phyloP scores from a whole-genome alignment of 257 asterid genomes.

The Catharanthus roseus region DNA sequence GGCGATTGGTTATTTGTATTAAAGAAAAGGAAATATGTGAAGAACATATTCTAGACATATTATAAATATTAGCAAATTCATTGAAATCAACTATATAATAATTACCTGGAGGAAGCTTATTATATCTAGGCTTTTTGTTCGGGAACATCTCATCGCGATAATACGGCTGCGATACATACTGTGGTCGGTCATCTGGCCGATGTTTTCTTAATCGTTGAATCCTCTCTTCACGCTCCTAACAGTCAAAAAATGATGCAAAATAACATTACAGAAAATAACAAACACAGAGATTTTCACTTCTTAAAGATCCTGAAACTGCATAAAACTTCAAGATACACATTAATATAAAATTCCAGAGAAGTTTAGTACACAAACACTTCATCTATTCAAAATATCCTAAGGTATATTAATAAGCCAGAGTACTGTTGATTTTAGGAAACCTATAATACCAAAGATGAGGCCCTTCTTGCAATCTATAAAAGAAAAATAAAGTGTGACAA shows the following conservation, averaged over 20 bases:
- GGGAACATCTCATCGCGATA: slow-evolving; percentile 50
- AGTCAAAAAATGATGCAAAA: not conserved
- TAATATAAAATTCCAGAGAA: slow-evolving; percentile 1
- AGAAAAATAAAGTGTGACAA: not conserved
- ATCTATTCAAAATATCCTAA: not conserved
- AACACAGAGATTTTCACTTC: not conserved
- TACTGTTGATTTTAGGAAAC: not conserved
- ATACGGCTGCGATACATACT: slow-evolving; percentile 48
- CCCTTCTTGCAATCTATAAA: not conserved
- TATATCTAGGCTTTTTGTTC: slow-evolving; percentile 52
- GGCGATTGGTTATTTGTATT: not conserved
- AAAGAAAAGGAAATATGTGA: not conserved
- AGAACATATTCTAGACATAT: not conserved
- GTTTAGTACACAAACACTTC: not conserved
- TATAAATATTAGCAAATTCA: not conserved
- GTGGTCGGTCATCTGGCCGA: slow-evolving; percentile 60
- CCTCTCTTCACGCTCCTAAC: slow-evolving; percentile 92
- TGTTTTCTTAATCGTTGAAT: slow-evolving; percentile 55
- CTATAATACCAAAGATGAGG: not conserved
- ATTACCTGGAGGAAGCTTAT: slow-evolving; percentile 88
- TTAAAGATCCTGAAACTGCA: not conserved
- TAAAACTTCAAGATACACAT: not conserved
- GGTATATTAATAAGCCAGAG: not conserved
- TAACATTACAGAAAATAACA: not conserved
- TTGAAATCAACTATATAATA: not conserved